Evolutionary conservation across 768 basidiomycete genomes (phyloP).

Genomic region (Cystofilobasidium bisporidii): DNA sequence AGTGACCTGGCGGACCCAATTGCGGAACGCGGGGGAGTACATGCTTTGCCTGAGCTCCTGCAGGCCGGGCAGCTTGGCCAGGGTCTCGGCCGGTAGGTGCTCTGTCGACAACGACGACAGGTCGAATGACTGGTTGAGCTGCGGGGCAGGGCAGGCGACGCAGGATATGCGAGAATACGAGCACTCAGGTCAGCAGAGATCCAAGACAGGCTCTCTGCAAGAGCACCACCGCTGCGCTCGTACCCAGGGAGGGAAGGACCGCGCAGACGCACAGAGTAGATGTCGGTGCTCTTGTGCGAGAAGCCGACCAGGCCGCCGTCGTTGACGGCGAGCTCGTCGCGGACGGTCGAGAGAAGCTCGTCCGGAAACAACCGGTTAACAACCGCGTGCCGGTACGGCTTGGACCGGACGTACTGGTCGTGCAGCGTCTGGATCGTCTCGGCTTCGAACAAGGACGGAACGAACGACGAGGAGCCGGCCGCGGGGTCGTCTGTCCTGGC

Average conservation of each 20-base stretch:
- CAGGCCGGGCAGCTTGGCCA: slow-evolving; percentile 68
- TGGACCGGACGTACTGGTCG: slow-evolving; percentile 48
- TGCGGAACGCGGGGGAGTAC: slow-evolving; percentile 72
- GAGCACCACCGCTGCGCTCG: neutral
- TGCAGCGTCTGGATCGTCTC: neutral
- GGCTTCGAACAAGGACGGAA: slow-evolving; percentile 3
- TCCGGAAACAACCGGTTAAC: slow-evolving; percentile 75
- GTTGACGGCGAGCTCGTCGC: slow-evolving; percentile 64
- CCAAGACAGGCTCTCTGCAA: too few species aligned
- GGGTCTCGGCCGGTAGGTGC: slow-evolving; percentile 67
- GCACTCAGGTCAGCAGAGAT: too few species aligned
- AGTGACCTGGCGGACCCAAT: slow-evolving; percentile 73
- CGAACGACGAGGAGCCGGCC: neutral
- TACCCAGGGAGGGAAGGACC: neutral
- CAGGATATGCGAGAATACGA: neutral
- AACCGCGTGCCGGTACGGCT: slow-evolving; percentile 73
- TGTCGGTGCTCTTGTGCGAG: slow-evolving; percentile 86
- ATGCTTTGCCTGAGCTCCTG: slow-evolving; percentile 79
- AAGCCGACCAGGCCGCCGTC: slow-evolving; percentile 34
- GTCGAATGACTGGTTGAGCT: slow-evolving; percentile 97
- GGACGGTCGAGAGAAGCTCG: slow-evolving; percentile 65
- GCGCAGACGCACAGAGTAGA: slow-evolving; percentile 80
- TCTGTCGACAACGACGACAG: slow-evolving; percentile 68
- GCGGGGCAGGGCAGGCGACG: neutral
- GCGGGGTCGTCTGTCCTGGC: neutral